Evolutionary conservation across 2,329 filamentous ascomycete species (phyloP).

Genomic region (Alternaria infectoria): DNA sequence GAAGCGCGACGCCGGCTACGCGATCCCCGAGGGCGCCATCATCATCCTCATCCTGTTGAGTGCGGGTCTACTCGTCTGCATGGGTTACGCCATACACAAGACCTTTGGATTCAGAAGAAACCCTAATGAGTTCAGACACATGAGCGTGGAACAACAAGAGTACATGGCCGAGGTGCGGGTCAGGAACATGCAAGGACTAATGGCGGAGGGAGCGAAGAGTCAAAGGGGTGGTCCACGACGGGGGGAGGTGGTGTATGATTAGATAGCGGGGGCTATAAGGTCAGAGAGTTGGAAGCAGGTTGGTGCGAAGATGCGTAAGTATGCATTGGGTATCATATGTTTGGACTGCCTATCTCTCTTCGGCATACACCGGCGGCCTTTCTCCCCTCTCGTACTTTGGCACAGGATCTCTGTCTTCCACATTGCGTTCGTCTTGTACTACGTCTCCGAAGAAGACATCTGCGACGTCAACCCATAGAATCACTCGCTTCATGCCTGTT

Average conservation of each 20-base stretch:
- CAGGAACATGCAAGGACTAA: slow-evolving; percentile 20
- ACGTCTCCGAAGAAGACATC: slow-evolving; percentile 3
- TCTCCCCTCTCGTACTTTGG: slow-evolving; percentile 20
- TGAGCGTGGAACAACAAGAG: slow-evolving; percentile 19
- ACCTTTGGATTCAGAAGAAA: slow-evolving; percentile 19
- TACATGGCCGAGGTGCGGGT: slow-evolving; percentile 32
- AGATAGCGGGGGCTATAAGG: background rate
- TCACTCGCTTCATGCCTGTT: slow-evolving; percentile 12
- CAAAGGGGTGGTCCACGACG: background rate
- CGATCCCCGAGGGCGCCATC: slow-evolving; percentile 21
- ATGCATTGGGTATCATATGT: background rate
- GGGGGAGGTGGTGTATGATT: background rate
- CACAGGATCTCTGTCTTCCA: slow-evolving; percentile 12
- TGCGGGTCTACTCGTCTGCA: slow-evolving; percentile 19
- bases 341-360: background rate
- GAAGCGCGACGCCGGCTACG: slow-evolving; percentile 24
- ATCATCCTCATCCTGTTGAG: slow-evolving; percentile 29
- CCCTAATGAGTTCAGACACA: slow-evolving; percentile 14
- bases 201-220: slow-evolving; percentile 12
- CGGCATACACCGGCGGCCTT: slow-evolving; percentile 13
- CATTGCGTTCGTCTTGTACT: background rate
- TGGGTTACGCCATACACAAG: slow-evolving; percentile 26
- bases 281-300: background rate
- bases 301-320: too few species aligned
- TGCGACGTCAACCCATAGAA: slow-evolving; percentile 21